Evolutionary conservation across 2,329 filamentous ascomycete genomes (phyloP).

Genomic region (Esteya vermicola): DNA sequence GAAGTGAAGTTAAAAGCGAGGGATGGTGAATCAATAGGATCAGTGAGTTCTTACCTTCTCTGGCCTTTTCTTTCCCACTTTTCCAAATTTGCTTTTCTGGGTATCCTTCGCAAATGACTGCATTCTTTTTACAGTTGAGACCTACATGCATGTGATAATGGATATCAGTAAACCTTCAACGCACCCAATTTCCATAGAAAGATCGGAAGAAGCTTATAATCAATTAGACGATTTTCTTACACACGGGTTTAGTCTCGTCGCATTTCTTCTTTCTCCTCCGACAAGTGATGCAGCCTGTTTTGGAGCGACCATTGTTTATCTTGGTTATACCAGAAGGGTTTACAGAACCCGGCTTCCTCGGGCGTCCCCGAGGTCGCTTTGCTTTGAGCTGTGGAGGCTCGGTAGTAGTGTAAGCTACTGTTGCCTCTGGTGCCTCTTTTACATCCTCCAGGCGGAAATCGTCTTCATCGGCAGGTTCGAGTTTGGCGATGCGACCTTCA

Average conservation of each 20-base stretch:
- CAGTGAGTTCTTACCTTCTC: conserved; percentile 41
- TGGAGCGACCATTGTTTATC: conserved; percentile 60
- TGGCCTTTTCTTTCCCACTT: conserved; percentile 63
- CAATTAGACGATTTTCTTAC: conserved; percentile 28
- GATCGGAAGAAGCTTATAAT: no score
- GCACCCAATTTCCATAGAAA: no score
- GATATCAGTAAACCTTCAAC: no score
- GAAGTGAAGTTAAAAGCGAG: not conserved
- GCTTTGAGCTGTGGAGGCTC: conserved; percentile 19
- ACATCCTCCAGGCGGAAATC: conserved; percentile 39
- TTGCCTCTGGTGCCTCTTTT: conserved; percentile 26
- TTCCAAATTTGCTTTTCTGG: conserved; percentile 78
- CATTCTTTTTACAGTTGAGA: conserved; percentile 86
- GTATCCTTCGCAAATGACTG: conserved; percentile 82
- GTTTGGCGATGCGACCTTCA: conserved; percentile 33
- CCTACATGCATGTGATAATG: conserved; percentile 27
- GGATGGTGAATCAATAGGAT: not conserved
- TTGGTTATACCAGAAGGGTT: conserved; percentile 44
- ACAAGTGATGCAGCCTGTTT: conserved; percentile 55
- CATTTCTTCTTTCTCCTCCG: conserved; percentile 60
- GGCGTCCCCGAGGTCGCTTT: conserved; percentile 62
- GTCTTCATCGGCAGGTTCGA: conserved; percentile 41
- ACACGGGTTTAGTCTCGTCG: conserved; percentile 53
- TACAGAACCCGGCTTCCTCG: conserved; percentile 63
- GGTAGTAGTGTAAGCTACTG: conserved; percentile 4